Conservation (phyloP, 2,329 filamentous ascomycete genomes). For the Phialocephala sp. region DNA sequence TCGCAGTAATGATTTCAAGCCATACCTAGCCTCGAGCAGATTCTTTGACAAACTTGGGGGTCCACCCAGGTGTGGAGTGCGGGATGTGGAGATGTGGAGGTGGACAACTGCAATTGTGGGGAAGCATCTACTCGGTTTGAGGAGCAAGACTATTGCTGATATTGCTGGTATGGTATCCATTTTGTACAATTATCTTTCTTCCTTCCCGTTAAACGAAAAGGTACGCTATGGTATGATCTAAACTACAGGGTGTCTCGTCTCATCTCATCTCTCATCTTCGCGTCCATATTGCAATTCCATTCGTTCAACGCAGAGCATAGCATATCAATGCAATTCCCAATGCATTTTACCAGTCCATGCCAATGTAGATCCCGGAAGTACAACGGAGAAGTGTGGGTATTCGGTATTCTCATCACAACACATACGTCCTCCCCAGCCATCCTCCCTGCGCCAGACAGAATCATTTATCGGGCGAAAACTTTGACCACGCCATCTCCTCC, state of each 20-base stretch:
- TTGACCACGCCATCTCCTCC: constrained; percentile 97
- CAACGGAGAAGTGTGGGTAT: constrained; percentile 25
- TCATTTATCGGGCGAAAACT: constrained; percentile 66
- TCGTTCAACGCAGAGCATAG: constrained; percentile 16
- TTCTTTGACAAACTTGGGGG: background rate
- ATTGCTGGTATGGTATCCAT: constrained; percentile 3
- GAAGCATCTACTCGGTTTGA: background rate
- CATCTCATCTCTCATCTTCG: constrained; percentile 20
- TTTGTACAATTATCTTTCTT: constrained; percentile 27
- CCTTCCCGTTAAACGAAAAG: constrained; percentile 15
- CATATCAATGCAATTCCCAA: constrained; percentile 10
- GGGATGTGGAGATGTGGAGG: constrained; percentile 11
- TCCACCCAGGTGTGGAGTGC: background rate
- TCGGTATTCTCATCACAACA: constrained; percentile 14
- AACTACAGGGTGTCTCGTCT: constrained; percentile 21
- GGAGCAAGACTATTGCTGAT: background rate
- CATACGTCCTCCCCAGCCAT: background rate
- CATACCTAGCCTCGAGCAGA: background rate
- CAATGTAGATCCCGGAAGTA: constrained; percentile 18
- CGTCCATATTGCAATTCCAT: constrained; percentile 13
- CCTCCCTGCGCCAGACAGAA: background rate
- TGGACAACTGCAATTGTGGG: background rate
- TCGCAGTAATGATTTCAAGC: too few species aligned
- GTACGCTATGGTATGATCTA: constrained; percentile 18
- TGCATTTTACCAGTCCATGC: constrained; percentile 9